Conservation (phyloP, 306 rosid genomes). For the Luffa acutangula region DNA sequence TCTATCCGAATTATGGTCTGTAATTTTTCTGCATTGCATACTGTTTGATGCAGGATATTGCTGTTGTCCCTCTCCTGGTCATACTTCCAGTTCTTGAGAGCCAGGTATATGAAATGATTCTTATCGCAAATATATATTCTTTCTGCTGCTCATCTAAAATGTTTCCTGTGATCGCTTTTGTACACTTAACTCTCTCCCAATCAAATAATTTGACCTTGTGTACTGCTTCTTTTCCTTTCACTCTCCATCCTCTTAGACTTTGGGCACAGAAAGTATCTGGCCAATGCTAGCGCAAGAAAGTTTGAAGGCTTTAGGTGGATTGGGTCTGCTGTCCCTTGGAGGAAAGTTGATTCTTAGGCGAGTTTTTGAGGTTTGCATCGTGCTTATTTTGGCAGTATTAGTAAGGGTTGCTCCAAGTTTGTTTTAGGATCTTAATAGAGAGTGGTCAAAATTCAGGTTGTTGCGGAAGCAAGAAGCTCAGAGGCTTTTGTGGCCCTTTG, state of each 20-base stretch:
- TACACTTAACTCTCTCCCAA: not conserved
- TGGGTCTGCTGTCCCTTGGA: conserved; percentile 92
- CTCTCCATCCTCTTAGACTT: conserved; percentile 34
- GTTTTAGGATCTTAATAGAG: conserved; percentile 21
- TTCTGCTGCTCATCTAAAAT: not conserved
- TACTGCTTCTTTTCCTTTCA: not conserved
- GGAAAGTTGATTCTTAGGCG: conserved; percentile 87
- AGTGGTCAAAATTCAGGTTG: conserved; percentile 44
- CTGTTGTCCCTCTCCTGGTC: conserved; percentile 95
- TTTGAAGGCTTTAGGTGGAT: conserved; percentile 87
- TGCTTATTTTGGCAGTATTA: not conserved
- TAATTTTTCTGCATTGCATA: conserved; percentile 20
- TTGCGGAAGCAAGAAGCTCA: conserved; percentile 98
- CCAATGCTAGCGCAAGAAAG: conserved; percentile 95
- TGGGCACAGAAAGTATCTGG: conserved; percentile 76
- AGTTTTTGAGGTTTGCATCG: conserved; percentile 69
- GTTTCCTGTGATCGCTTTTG: not conserved
- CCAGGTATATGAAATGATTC: conserved; percentile 52
- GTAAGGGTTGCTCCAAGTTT: conserved; percentile 13
- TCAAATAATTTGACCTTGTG: not conserved
- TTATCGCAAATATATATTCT: not conserved
- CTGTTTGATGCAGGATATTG: conserved; percentile 80
- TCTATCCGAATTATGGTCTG: conserved; percentile 5
- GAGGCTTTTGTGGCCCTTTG: conserved; percentile 99
- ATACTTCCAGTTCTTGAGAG: conserved; percentile 95